Evolutionary conservation across 2,329 filamentous ascomycete species (phyloP).

Genomic region (Pyrenochaeta sp.): DNA sequence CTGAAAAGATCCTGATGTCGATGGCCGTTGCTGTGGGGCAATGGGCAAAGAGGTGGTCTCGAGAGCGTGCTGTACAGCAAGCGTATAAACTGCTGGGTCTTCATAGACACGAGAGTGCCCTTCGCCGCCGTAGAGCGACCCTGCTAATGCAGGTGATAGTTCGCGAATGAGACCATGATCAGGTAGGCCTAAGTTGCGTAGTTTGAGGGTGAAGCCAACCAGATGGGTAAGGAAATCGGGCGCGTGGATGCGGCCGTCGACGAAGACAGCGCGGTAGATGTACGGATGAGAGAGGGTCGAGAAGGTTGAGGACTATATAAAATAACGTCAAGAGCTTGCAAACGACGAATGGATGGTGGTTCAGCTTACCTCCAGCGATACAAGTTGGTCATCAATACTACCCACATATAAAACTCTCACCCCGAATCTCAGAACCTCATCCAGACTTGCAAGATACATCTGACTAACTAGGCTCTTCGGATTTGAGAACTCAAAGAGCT

Average conservation of each 20-base stretch:
- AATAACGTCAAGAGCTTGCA: not conserved
- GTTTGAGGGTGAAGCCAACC: conserved; percentile 89
- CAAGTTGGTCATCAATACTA: conserved; percentile 95
- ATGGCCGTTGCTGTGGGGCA: conserved; percentile 25
- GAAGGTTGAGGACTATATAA: conserved; percentile 77
- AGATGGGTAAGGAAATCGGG: conserved; percentile 94
- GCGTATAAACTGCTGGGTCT: conserved; percentile 83
- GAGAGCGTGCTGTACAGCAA: conserved; percentile 58
- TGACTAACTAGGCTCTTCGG: conserved; percentile 82
- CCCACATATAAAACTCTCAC: conserved; percentile 87
- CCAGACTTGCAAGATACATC: conserved; percentile 79
- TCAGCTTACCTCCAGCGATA: conserved; percentile 79
- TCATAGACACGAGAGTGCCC: conserved; percentile 95
- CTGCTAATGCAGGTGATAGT: conserved; percentile 85
- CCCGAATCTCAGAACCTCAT: conserved; percentile 77
- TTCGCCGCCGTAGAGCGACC: conserved; percentile 89
- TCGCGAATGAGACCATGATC: conserved; percentile 95
- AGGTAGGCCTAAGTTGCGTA: conserved; percentile 90
- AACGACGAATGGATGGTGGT: not conserved
- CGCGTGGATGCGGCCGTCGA: conserved; percentile 90
- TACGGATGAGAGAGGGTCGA: conserved; percentile 87
- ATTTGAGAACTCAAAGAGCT: conserved; percentile 92
- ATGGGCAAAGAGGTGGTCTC: conserved; percentile 54
- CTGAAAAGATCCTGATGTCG: conserved; percentile 33
- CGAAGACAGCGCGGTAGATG: conserved; percentile 94